These are phyloP conservation scores for Eucalyptus pauciflora DNA, from an alignment of 345 rosid species.

Conservation along the genomic window DNA sequence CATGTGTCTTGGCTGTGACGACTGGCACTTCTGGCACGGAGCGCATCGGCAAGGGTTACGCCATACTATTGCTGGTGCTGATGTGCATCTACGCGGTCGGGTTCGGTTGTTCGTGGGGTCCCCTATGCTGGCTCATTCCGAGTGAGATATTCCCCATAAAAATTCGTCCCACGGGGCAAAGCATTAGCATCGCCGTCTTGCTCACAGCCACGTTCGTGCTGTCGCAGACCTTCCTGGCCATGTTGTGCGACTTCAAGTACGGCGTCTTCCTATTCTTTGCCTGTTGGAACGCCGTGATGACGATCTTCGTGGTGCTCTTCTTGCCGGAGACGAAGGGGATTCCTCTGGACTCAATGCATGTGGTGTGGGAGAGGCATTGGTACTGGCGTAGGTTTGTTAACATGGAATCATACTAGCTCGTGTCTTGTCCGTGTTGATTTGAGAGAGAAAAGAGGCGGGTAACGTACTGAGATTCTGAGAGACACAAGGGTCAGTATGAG, in stretches of 20 bases:
- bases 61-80: conserved; percentile 16
- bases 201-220: conserved; percentile 30
- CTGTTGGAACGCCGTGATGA: conserved; percentile 35
- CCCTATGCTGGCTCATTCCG: conserved; percentile 42
- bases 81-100: conserved; percentile 47
- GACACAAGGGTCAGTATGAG: background rate
- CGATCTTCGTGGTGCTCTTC: conserved; percentile 21
- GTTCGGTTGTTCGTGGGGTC: conserved; percentile 65
- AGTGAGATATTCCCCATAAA: conserved; percentile 49
- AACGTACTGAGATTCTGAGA: background rate
- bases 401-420: background rate
- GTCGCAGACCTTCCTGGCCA: conserved; percentile 34
- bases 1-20: conserved; percentile 13
- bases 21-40: conserved; percentile 24
- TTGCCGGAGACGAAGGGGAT: conserved; percentile 56
- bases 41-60: conserved; percentile 18
- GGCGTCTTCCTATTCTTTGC: conserved; percentile 45
- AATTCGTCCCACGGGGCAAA: conserved; percentile 39
- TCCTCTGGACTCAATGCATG: conserved; percentile 35
- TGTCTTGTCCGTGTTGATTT: background rate
- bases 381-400: conserved; percentile 31
- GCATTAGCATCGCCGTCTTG: conserved; percentile 31
- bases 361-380: conserved; percentile 48
- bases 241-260: conserved; percentile 45
- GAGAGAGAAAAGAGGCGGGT: background rate